Evolutionary conservation across 164 flowering plant species (phyloP), one percentile per base, ranked within the genome.

Genomic region (Taxillus chinensis): DNA sequence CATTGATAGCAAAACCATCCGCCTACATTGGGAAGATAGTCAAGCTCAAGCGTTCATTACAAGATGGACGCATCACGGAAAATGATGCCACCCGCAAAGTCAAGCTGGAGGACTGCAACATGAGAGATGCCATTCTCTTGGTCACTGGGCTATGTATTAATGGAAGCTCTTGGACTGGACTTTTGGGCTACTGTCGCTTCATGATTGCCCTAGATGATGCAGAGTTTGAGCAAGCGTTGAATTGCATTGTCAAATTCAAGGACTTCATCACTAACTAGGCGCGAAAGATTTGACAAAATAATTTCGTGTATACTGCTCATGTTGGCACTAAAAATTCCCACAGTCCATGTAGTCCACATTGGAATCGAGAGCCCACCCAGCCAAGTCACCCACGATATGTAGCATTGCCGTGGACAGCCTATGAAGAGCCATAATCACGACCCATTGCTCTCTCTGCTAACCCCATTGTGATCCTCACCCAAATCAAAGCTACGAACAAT

Each of bases 81-180:
- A 59, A 63, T 16, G 53, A 39, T 5, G 43, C 45, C 43, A 55
- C 62, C 11, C 55, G 66, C 53, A 82, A 76, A 73, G 67, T 74
- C 45, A 77, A 75, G 77, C 74, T 90, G 0, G 75, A 77, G 16
- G 87, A 80, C 67, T 76, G 84, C 39, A 93, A 84, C 60, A 81
- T 93, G 69, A 77, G 97, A 67, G 88, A 90, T 62, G 86, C 85
- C 55, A 67, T 90, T 64, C 79, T 78, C 61, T 77, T 64, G 41
- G 61, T 79, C 58, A 89, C 99, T 11, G 99, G 97, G 8, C 63
- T 93, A 64, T 89, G 97, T 75, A 84, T 93, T 74, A 88, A 93
- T 77, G 84, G 96, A 57, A 74, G 87, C 55, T 62, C 79, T 0
- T 93, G 97, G 97, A 87, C 96, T 37, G 97, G 99, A 65, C 78